Conservation (phyloP, 345 rosid species). For the Anacardium occidentale region DNA sequence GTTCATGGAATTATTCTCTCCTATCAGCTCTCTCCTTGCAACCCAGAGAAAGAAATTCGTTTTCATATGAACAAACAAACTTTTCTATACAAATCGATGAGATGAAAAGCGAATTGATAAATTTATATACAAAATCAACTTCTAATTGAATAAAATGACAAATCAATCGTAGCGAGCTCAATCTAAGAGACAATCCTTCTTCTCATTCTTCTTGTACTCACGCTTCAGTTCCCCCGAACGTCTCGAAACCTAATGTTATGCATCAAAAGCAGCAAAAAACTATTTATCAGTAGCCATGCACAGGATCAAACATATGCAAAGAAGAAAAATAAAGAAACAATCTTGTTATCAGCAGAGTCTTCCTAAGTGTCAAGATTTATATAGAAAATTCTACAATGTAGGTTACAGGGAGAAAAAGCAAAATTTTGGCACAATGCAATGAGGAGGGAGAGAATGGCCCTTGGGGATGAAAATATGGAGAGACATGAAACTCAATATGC, state of each 20-base stretch:
- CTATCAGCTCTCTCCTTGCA: too few relatives aligned
- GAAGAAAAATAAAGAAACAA: not conserved
- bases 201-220: slow-evolving; percentile 47
- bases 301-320: not conserved
- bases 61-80: too few relatives aligned
- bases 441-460: too few relatives aligned
- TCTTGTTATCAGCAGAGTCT: not conserved
- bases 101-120: too few relatives aligned
- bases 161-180: not conserved
- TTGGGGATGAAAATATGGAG: too few relatives aligned
- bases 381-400: not conserved
- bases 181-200: slow-evolving; percentile 21
- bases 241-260: slow-evolving; percentile 56
- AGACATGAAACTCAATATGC: too few relatives aligned
- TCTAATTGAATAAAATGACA: not conserved
- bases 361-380: not conserved
- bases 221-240: slow-evolving; percentile 65
- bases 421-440: not conserved
- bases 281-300: not conserved
- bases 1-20: too few relatives aligned
- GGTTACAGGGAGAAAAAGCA: not conserved
- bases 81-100: too few relatives aligned
- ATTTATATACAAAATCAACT: too few relatives aligned
- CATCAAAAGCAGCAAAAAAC: not conserved
- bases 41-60: too few relatives aligned